Conservation (phyloP, 176 grass and related monocot genomes). For the Tuctoria greenei region DNA sequence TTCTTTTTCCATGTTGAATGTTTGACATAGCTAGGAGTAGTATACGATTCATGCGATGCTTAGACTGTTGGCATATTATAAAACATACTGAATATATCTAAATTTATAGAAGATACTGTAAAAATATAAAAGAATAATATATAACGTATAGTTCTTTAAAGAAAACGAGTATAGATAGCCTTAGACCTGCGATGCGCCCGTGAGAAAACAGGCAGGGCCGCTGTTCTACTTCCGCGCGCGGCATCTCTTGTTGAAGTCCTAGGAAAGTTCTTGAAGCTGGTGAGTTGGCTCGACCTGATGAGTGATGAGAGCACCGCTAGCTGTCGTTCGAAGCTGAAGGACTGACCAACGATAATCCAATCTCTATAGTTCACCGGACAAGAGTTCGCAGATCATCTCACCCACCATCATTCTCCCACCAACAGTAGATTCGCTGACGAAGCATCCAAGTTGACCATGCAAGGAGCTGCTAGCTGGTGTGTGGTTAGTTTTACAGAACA, state of each 20-base stretch:
- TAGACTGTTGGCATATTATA: background rate
- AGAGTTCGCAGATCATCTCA: background rate
- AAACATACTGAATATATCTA: too few species aligned
- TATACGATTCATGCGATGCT: too few species aligned
- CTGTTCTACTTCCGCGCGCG: too few species aligned
- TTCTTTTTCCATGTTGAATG: too few species aligned
- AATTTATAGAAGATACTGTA: too few species aligned
- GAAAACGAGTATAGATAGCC: background rate
- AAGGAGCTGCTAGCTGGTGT: background rate
- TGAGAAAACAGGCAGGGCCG: too few species aligned
- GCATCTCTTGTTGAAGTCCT: too few species aligned
- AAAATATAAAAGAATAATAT: too few species aligned
- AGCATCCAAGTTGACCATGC: background rate
- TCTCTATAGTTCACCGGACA: constrained; percentile 27
- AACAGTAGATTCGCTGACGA: background rate
- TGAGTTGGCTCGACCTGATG: background rate
- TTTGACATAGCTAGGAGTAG: too few species aligned
- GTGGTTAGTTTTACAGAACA: background rate
- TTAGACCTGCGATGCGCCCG: background rate
- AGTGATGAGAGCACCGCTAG: background rate
- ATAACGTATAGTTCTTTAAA: too few species aligned
- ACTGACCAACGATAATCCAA: background rate
- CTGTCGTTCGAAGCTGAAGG: background rate
- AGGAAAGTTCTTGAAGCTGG: background rate
- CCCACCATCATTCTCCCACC: background rate